phyloP scores from a whole-genome alignment of 2,329 filamentous ascomycete species.

The Diatrype stigma region DNA sequence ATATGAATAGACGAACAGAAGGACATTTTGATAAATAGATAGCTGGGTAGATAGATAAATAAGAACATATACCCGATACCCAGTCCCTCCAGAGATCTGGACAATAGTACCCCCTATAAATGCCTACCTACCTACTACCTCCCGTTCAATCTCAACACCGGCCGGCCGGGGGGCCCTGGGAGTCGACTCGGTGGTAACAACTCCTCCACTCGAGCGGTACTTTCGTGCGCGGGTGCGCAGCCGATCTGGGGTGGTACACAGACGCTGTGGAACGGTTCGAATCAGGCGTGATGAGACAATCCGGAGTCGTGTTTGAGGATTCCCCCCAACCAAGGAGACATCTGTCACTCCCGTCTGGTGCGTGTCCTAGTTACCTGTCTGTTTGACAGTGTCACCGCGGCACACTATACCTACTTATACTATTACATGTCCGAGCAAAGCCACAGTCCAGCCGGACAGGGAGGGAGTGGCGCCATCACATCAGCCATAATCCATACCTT shows the following conservation, averaged over 20 bases:
- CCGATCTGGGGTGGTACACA: not conserved
- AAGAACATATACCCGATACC: no score
- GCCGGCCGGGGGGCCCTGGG: no score
- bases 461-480: not conserved
- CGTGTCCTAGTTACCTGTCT: no score
- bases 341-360: not conserved
- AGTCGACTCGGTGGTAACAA: no score
- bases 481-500: not conserved
- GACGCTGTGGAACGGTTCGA: constrained; percentile 5
- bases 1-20: no score
- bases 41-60: no score
- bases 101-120: no score
- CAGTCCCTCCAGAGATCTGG: no score
- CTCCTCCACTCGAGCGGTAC: not conserved
- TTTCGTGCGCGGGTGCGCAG: not conserved
- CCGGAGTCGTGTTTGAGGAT: constrained; percentile 2
- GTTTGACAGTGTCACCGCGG: constrained; percentile 3
- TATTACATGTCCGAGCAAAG: not conserved
- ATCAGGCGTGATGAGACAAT: constrained; percentile 2
- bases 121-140: no score
- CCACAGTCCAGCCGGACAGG: no score
- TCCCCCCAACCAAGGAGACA: not conserved
- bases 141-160: no score
- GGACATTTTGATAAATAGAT: no score
- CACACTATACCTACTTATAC: not conserved